Evolutionary conservation across 352 stramenopile species (phyloP).

Genomic region (Pythium myriotylum): DNA sequence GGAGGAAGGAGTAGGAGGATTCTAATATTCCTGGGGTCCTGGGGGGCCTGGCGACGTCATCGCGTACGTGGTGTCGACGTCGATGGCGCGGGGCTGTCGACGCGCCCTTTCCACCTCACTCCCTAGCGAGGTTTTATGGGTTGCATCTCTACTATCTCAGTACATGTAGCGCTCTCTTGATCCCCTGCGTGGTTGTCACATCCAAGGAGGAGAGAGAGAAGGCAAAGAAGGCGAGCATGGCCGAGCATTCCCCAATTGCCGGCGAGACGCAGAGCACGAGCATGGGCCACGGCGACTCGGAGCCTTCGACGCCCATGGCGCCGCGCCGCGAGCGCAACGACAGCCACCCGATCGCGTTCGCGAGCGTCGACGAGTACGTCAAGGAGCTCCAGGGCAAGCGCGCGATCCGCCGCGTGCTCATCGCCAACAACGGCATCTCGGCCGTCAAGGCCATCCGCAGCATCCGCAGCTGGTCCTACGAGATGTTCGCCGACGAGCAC

Average conservation of each 20-base stretch:
- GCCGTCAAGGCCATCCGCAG: conserved; percentile 99
- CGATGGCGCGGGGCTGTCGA: conserved; percentile 11
- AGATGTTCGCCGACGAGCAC: conserved; percentile 96
- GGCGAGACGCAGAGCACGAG: neutral
- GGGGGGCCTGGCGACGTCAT: conserved; percentile 29
- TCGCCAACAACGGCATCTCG: conserved; percentile 99
- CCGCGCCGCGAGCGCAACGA: conserved; percentile 50
- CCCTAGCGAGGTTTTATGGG: conserved; percentile 12
- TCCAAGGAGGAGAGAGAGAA: conserved; percentile 1
- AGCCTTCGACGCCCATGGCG: neutral
- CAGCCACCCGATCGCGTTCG: conserved; percentile 75
- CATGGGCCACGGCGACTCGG: conserved; percentile 6
- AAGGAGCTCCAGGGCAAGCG: conserved; percentile 86
- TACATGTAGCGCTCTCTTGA: neutral
- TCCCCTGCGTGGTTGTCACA: too few species aligned
- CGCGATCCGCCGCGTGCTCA: conserved; percentile 96
- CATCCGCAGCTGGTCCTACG: conserved; percentile 98
- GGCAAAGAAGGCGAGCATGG: neutral
- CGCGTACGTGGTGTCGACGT: conserved; percentile 8
- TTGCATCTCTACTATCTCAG: conserved; percentile 14
- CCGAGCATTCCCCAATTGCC: conserved; percentile 30
- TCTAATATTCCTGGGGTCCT: too few species aligned
- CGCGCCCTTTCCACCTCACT: conserved; percentile 28
- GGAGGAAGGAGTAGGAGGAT: too few species aligned
- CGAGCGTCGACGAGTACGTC: conserved; percentile 93